phyloP scores from a whole-genome alignment of 2,329 filamentous ascomycete genomes.

The Fusarium sulawesiense region DNA sequence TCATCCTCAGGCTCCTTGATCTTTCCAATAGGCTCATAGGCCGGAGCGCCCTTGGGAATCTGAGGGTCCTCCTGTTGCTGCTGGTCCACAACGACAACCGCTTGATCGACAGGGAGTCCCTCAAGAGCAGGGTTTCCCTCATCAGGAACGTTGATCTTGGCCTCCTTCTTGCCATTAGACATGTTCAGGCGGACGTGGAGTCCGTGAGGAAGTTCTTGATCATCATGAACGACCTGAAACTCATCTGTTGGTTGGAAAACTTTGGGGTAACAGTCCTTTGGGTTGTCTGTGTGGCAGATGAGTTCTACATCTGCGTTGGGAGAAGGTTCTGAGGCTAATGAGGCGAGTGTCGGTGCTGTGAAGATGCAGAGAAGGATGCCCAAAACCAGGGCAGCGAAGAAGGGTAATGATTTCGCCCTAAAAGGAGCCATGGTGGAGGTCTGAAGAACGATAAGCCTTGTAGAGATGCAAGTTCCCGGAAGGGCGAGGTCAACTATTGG shows the following conservation, averaged over 20 bases:
- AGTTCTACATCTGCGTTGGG: slow-evolving; percentile 61
- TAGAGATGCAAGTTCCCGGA: not conserved
- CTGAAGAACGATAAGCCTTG: not conserved
- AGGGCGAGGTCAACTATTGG: not conserved
- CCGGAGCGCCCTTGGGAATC: slow-evolving; percentile 63
- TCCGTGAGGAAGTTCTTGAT: slow-evolving; percentile 73
- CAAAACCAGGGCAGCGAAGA: slow-evolving; percentile 44
- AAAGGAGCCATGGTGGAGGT: slow-evolving; percentile 40
- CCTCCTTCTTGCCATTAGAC: slow-evolving; percentile 71
- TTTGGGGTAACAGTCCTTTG: slow-evolving; percentile 72
- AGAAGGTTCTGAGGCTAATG: slow-evolving; percentile 48
- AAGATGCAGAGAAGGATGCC: slow-evolving; percentile 46
- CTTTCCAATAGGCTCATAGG: slow-evolving; percentile 67
- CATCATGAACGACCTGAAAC: slow-evolving; percentile 71
- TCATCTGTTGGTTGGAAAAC: slow-evolving; percentile 72
- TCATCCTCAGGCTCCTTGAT: slow-evolving; percentile 63
- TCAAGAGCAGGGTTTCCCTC: slow-evolving; percentile 61
- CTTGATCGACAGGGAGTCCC: slow-evolving; percentile 64
- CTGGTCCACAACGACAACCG: slow-evolving; percentile 66
- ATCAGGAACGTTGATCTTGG: slow-evolving; percentile 71
- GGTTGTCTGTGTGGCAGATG: slow-evolving; percentile 72
- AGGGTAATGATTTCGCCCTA: slow-evolving; percentile 36
- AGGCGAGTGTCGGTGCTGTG: slow-evolving; percentile 41
- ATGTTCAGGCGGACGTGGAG: slow-evolving; percentile 75
- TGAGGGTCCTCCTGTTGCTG: slow-evolving; percentile 51